Percentiles rank a stretch among this genome's conserved stretches.
phyloP scores from a whole-genome alignment of 1,284 basidiomycete species.

The Rugosomyces carneus region DNA sequence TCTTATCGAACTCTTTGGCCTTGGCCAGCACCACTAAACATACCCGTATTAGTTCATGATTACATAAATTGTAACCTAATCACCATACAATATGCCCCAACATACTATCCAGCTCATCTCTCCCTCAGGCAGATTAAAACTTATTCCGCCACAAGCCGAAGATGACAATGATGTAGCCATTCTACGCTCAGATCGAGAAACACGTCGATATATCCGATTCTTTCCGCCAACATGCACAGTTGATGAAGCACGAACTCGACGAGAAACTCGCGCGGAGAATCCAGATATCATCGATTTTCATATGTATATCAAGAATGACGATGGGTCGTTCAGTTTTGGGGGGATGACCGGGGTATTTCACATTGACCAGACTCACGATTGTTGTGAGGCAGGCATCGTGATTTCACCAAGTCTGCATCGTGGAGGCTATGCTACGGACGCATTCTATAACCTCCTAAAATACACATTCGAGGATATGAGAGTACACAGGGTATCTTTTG shows the following conservation, averaged over 20 bases:
- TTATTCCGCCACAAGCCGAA: slow-evolving; percentile 28
- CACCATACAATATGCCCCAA: slow-evolving; percentile 14
- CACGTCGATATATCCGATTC: slow-evolving; percentile 32
- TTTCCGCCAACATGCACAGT: slow-evolving; percentile 29
- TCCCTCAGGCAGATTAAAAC: slow-evolving; percentile 31
- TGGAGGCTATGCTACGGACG: slow-evolving; percentile 34
- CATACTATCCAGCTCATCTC: slow-evolving; percentile 26
- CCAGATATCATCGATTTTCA: slow-evolving; percentile 30
- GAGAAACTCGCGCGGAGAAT: slow-evolving; percentile 31
- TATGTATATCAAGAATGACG: slow-evolving; percentile 24
- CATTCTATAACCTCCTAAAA: slow-evolving; percentile 31
- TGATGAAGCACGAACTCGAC: slow-evolving; percentile 28
- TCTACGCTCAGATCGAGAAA: slow-evolving; percentile 33
- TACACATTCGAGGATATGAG: slow-evolving; percentile 35
- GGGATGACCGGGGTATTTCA: slow-evolving; percentile 34
- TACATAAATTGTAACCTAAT: no score
- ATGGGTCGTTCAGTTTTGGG: slow-evolving; percentile 23
- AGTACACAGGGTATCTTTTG: slow-evolving; percentile 36
- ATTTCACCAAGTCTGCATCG: slow-evolving; percentile 31
- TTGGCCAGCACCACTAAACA: slow-evolving; percentile 24
- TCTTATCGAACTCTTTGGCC: slow-evolving; percentile 53
- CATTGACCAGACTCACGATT: slow-evolving; percentile 27
- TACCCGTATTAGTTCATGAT: no score
- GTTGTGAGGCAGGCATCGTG: slow-evolving; percentile 39
- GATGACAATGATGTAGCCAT: slow-evolving; percentile 31